Percentiles rank a stretch among this genome's conserved stretches.
These are phyloP conservation scores for Rhodotorula graminis DNA, from an alignment of 768 basidiomycete genomes.

Conservation along the genomic window DNA sequence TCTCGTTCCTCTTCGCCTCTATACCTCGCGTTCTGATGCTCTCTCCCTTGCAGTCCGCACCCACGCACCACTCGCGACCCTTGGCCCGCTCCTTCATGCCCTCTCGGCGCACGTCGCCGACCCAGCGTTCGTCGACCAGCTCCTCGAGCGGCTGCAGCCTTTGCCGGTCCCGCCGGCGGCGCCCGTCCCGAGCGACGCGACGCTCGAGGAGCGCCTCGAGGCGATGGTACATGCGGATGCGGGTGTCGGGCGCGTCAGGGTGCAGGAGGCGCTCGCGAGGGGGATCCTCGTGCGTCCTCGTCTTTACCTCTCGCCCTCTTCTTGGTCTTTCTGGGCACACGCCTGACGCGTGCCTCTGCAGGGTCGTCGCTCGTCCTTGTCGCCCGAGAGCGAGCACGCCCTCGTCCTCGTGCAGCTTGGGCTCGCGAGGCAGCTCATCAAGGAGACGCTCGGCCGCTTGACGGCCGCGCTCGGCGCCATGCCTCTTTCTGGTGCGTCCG, in stretches of 20 bases:
- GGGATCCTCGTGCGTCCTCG: neutral
- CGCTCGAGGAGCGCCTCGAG: neutral
- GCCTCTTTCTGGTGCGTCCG: neutral
- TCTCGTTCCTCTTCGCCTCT: too few relatives aligned
- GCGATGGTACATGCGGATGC: neutral
- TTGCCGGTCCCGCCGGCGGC: neutral
- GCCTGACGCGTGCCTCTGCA: neutral
- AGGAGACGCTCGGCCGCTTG: neutral
- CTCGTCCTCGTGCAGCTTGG: neutral
- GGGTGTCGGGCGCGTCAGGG: neutral
- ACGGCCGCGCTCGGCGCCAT: neutral
- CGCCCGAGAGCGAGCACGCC: neutral
- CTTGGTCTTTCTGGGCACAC: too few relatives aligned
- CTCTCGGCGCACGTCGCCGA: too few relatives aligned
- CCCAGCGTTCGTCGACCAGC: neutral
- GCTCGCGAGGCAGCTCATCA: neutral
- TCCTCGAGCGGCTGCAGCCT: neutral
- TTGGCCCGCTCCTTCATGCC: neutral
- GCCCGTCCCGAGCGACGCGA: too few relatives aligned
- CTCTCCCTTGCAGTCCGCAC: neutral
- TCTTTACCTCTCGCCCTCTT: neutral
- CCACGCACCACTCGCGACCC: neutral
- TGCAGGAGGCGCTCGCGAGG: neutral
- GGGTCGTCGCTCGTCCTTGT: neutral
- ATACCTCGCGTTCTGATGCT: neutral